Base-by-base conservation (phyloP, 768 basidiomycete genomes). In the Rhodosporidiobolus sp. region DNA sequence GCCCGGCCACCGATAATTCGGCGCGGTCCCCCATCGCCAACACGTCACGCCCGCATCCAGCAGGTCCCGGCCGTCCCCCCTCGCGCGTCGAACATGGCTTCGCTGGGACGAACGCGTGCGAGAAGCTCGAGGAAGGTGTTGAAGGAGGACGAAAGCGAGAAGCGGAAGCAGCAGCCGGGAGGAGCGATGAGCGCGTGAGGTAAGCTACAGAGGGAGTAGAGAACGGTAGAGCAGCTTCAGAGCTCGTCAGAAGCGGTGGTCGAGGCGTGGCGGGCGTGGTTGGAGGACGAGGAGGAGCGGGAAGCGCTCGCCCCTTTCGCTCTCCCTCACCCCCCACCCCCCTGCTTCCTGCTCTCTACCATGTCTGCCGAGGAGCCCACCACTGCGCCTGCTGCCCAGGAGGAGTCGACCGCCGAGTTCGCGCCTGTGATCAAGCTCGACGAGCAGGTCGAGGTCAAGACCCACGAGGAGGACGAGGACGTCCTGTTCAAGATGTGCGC, bases 391-490 rank as follows among this genome's bases (percentile, higher is more conserved):
- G 34, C 43, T n/a, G 38, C 10, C 48, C 28, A 65, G 30, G 75
- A 76, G 35, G 75, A 76, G 54, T 67, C 72, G 38, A 56, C 58
- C 30, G 75, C 87, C 77, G 90, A 94, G 78, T 98, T 93, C 82
- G 94, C 96, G 83, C 96, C 96, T 62, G 91, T 98, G 72, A 89
- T 96, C 84, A 91, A 88, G 83, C 90, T 98, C 82, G 95, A 93
- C 14, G 90, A 99, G 82, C 88, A 92, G 81, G 91, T 99, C 73
- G 91, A 94, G 81, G 89, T 88, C 67, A 94, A 94, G 87, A 98
- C 95, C 12, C 84, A 86, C 80, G 96, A 99, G 82, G 96, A 98
- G 81, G 89, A 95, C 77, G 96, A 99, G 82, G 86, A 90, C 38
- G 87, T 89, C 38, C 83, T 90, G 75, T 97, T 97, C 88, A 98